Conservation (phyloP, 129 eudicot genomes). For the Dittrichia graveolens region DNA sequence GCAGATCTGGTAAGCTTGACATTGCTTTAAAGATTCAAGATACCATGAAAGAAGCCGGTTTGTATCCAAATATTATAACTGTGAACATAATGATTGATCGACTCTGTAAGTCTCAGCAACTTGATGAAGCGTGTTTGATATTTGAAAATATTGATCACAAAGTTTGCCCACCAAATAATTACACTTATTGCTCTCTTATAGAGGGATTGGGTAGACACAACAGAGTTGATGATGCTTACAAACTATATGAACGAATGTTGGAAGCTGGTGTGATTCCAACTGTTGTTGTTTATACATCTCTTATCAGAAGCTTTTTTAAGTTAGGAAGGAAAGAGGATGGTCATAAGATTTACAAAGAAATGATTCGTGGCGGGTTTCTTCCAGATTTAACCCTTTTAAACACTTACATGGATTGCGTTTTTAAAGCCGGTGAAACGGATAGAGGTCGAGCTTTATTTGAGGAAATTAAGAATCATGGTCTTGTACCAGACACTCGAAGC, state of each 20-base stretch:
- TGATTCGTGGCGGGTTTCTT: constrained; percentile 60
- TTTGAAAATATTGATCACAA: constrained; percentile 68
- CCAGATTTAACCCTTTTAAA: constrained; percentile 84
- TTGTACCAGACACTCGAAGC: constrained; percentile 81
- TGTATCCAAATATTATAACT: constrained; percentile 72
- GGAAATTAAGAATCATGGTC: constrained; percentile 63
- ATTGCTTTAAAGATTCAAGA: constrained; percentile 69
- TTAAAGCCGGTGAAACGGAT: constrained; percentile 85
- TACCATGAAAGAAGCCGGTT: constrained; percentile 75
- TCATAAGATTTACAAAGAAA: constrained; percentile 89
- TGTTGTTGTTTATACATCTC: constrained; percentile 81
- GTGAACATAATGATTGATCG: constrained; percentile 91
- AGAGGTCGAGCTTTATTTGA: constrained; percentile 82
- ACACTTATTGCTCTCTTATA: constrained; percentile 79
- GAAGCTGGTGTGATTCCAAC: constrained; percentile 62
- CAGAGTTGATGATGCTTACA: constrained; percentile 84
- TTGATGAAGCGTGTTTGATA: constrained; percentile 73
- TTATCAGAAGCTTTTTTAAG: constrained; percentile 72
- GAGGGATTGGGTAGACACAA: constrained; percentile 88
- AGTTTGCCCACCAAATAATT: constrained; percentile 66
- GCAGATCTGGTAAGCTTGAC: constrained; percentile 58
- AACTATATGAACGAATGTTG: constrained; percentile 72
- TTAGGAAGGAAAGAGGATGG: constrained; percentile 80
- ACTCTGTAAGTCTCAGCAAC: constrained; percentile 64
- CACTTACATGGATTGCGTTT: constrained; percentile 91